phyloP scores from a whole-genome alignment of 129 eudicot species.

The Saussurea involucrata region DNA sequence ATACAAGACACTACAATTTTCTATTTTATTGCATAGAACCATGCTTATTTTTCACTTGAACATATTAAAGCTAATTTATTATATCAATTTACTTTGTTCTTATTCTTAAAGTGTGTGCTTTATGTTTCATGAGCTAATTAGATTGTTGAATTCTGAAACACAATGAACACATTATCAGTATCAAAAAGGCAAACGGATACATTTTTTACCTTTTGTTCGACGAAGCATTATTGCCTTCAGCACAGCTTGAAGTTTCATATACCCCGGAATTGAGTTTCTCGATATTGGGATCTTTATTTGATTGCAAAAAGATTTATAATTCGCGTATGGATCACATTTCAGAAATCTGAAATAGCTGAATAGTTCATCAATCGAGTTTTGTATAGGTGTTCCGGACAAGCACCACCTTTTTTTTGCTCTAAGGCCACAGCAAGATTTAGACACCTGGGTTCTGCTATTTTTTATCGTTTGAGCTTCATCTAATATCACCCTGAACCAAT shows the following conservation, averaged over 20 bases:
- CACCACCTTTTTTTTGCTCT: constrained; percentile 94
- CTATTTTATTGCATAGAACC: background rate
- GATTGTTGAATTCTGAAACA: too few species aligned
- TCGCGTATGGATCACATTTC: constrained; percentile 67
- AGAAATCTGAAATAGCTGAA: constrained; percentile 91
- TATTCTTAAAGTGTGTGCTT: background rate
- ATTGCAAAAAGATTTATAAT: constrained; percentile 51
- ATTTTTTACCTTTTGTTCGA: constrained; percentile 77
- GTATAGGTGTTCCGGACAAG: constrained; percentile 96
- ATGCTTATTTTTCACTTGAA: background rate
- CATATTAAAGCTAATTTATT: background rate
- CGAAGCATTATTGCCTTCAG: constrained; percentile 87
- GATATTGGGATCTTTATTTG: constrained; percentile 65
- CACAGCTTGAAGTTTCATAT: constrained; percentile 80
- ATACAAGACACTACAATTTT: background rate
- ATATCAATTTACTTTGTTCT: background rate
- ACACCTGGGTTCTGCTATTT: constrained; percentile 80
- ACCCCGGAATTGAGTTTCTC: constrained; percentile 62
- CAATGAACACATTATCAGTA: background rate
- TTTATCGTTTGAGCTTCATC: constrained; percentile 99
- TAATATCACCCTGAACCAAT: constrained; percentile 78
- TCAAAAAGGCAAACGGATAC: background rate
- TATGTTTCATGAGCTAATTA: background rate
- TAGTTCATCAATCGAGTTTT: constrained; percentile 83
- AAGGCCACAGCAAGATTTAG: constrained; percentile 92